Conservation (phyloP, 1,284 basidiomycete species). For the Austropuccinia psidii region DNA sequence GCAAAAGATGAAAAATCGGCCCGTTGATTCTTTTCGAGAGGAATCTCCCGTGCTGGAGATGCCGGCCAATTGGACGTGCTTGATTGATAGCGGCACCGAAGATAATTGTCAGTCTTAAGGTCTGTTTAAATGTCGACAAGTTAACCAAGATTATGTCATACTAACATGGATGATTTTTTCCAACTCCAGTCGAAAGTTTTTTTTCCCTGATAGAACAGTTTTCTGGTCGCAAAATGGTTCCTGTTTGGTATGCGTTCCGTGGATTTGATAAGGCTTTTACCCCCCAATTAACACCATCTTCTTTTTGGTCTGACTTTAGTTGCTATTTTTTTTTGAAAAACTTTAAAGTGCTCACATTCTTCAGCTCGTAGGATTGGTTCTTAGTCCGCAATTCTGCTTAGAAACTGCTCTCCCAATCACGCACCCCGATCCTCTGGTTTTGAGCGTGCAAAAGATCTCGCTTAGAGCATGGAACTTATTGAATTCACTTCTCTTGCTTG, state of each 20-base stretch:
- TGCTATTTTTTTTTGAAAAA: not conserved
- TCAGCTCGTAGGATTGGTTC: constrained; percentile 5
- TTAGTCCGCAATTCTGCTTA: not conserved
- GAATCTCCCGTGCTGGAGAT: not conserved
- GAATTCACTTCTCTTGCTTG: not conserved
- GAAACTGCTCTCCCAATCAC: not conserved
- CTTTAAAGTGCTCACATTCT: constrained; percentile 17
- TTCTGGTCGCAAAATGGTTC: constrained; percentile 17
- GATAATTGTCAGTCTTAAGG: not conserved
- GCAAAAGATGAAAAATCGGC: not conserved
- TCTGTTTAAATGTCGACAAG: not conserved
- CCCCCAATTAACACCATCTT: not conserved
- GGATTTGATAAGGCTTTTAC: not conserved
- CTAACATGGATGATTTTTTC: not conserved
- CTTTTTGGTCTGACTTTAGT: not conserved
- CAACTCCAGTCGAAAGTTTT: constrained; percentile 1
- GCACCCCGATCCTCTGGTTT: not conserved
- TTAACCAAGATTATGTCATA: not conserved
- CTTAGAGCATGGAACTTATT: constrained; percentile 3
- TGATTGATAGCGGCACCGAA: not conserved
- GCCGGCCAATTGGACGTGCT: not conserved
- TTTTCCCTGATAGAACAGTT: constrained; percentile 19
- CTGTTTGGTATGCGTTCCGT: not conserved
- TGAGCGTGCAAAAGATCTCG: not conserved
- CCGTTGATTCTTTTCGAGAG: not conserved